A percentile compares a stretch with the other conserved stretches of the same genome.
Evolutionary conservation across 257 asterid genomes (phyloP).

Genomic region (Nemophila menziesii): DNA sequence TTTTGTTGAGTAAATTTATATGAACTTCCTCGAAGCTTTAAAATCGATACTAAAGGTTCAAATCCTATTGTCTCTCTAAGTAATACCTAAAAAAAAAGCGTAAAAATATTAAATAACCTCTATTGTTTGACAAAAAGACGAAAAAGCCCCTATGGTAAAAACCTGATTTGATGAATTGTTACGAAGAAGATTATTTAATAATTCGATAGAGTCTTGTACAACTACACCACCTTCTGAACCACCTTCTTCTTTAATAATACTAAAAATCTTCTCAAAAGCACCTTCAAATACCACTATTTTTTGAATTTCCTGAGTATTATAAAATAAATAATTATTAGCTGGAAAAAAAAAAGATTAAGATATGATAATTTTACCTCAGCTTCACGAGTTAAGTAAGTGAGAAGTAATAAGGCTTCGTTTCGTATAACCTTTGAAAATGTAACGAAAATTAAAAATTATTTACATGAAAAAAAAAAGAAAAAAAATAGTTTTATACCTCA

Average conservation of each 20-base stretch:
- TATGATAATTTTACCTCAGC: conserved; percentile 62
- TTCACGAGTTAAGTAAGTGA: conserved; percentile 89
- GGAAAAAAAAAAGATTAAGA: not conserved
- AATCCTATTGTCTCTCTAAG: conserved; percentile 92
- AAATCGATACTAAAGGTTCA: conserved; percentile 62
- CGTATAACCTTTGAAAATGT: conserved; percentile 54
- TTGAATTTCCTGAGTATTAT: conserved; percentile 76
- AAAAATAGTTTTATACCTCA: conserved; percentile 52
- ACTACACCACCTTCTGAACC: conserved; percentile 98
- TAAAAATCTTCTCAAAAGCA: conserved; percentile 88
- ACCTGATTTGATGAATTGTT: conserved; percentile 91
- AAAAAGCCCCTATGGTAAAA: too few species aligned
- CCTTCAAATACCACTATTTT: conserved; percentile 96
- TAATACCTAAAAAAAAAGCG: conserved; percentile 43
- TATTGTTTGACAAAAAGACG: conserved; percentile 5
- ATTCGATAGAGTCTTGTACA: conserved; percentile 94
- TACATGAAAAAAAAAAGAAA: conserved; percentile 3
- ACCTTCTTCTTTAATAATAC: conserved; percentile 91
- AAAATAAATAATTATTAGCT: conserved; percentile 7
- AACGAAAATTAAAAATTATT: not conserved
- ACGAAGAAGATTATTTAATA: conserved; percentile 82
- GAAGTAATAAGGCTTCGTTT: conserved; percentile 79
- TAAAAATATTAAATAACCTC: conserved; percentile 6
- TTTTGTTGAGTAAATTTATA: conserved; percentile 88
- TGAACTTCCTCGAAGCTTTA: conserved; percentile 79